phyloP scores from a whole-genome alignment of 2,329 filamentous ascomycete species.

The Boeremia lycopersici region DNA sequence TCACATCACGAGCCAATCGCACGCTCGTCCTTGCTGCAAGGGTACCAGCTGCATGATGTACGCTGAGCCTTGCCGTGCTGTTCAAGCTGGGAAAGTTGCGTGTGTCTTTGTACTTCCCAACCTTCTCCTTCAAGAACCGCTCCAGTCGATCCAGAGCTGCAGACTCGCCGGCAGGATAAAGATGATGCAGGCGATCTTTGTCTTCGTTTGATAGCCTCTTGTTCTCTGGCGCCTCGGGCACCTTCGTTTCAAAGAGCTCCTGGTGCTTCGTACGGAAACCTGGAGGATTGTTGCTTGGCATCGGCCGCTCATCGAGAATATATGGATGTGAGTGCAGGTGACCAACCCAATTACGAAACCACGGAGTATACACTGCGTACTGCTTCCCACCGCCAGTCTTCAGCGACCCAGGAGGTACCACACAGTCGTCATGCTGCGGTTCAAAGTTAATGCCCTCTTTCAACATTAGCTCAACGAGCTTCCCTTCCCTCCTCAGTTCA shows the following conservation, averaged over 20 bases:
- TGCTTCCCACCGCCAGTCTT: constrained; percentile 73
- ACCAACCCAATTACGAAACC: constrained; percentile 77
- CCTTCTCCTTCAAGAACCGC: constrained; percentile 55
- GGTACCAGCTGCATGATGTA: constrained; percentile 54
- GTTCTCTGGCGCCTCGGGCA: constrained; percentile 60
- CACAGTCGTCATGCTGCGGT: constrained; percentile 80
- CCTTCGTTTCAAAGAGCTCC: constrained; percentile 36
- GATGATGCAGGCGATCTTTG: constrained; percentile 46
- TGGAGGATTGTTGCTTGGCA: constrained; percentile 62
- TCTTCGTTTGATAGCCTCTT: constrained; percentile 60
- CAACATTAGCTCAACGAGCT: constrained; percentile 65
- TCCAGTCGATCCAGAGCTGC: constrained; percentile 51
- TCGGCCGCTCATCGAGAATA: constrained; percentile 66
- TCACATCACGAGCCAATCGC: constrained; percentile 59
- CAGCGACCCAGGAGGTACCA: constrained; percentile 76
- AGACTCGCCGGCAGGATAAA: constrained; percentile 55
- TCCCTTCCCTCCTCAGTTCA: constrained; percentile 78
- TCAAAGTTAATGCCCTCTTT: constrained; percentile 70
- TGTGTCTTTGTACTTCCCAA: constrained; percentile 47
- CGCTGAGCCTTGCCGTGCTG: constrained; percentile 49
- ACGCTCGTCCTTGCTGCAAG: constrained; percentile 53
- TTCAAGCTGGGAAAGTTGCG: constrained; percentile 52
- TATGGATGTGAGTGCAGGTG: constrained; percentile 73
- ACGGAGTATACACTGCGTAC: constrained; percentile 84
- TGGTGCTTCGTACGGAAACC: constrained; percentile 56